Base-by-base conservation (phyloP, 352 stramenopile genomes). In the Phytophthora pseudosyringae region DNA sequence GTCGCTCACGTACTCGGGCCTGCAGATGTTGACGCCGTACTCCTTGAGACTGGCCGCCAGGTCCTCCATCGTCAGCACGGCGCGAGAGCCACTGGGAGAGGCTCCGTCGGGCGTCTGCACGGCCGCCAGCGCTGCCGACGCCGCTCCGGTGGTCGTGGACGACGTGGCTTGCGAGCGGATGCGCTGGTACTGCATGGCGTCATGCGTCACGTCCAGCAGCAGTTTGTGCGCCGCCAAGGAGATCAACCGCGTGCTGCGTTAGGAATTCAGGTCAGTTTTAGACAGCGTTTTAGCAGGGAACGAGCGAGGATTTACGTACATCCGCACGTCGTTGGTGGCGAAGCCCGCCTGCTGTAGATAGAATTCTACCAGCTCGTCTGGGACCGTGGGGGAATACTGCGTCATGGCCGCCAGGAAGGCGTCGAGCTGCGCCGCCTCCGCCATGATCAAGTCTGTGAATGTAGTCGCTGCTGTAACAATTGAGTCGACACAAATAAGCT, bases 1-100 rank as follows among this genome's bases (percentile, higher is more conserved):
- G 69, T 94, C 83, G 47, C 83, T 90, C 28, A 89, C 78, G 63
- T 94, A 94, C 60, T 94, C 82, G 12, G 86, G 86, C 72, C 90
- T 90, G 72, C 76, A 85, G 25, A 94, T 71, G 48, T 90, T 93
- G 36, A 94, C 65, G 45, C 83, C 83, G 68, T 91, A 94, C 53
- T 94, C 86, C 46, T 89, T 89, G 18, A 94, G 67, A 61, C 83
- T 92, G 36, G 80, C 78, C 0, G 81, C 69, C 11, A 94, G 69
- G 59, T 94, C 86, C 39, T 94, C 86, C 74, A 91, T 91, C 0
- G 82, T 91, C 26, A 94, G 66, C 29, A 91, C 83, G 7, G 67
- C 40, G 3, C 73, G 71, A 16, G 28, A 67, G 38, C 43, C 60
- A 16, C n/a, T 46, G 6, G 69, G 47, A n/a, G 58, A 39, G 2